Percentiles rank a stretch among this genome's conserved stretches.
Conservation (phyloP, 257 asterid species). For the Sherardia arvensis region DNA sequence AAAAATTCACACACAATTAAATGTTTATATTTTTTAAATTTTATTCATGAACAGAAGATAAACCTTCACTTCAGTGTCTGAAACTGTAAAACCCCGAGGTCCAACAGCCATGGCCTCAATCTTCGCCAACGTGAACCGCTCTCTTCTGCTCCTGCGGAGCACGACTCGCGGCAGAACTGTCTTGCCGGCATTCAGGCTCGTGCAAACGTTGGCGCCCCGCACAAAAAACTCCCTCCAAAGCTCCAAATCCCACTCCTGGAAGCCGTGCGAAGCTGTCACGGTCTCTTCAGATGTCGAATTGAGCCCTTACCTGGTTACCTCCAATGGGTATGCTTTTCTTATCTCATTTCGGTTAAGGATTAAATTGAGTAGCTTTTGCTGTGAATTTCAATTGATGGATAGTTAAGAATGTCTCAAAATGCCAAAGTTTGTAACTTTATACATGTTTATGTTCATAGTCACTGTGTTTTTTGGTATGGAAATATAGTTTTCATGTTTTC, state of each 20-base stretch:
- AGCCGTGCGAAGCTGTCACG: conserved; percentile 21
- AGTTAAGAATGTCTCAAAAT: neutral
- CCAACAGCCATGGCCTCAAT: conserved; percentile 30
- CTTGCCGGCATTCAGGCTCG: conserved; percentile 20
- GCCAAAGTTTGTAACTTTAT: neutral
- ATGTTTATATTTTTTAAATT: no score
- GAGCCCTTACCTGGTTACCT: conserved; percentile 21
- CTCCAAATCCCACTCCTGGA: conserved; percentile 18
- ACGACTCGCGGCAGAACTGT: conserved; percentile 28
- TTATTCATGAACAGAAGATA: conserved; percentile 7
- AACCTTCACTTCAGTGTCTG: conserved; percentile 8
- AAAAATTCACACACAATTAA: no score
- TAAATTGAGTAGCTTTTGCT: neutral
- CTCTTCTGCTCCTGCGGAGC: conserved; percentile 27
- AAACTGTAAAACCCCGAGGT: conserved; percentile 8
- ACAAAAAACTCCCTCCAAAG: conserved; percentile 20
- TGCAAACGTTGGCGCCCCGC: conserved; percentile 25
- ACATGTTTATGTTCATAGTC: neutral
- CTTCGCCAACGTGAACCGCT: conserved; percentile 14
- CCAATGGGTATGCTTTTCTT: conserved; percentile 40
- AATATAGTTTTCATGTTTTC: neutral
- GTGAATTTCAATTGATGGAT: neutral
- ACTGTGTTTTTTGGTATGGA: neutral
- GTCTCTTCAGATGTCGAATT: conserved; percentile 31
- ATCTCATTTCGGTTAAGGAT: neutral